Evolutionary conservation across 2,329 filamentous ascomycete genomes (phyloP), one percentile per base, ranked within the genome.

Genomic region (Colletotrichum cuscutae): DNA sequence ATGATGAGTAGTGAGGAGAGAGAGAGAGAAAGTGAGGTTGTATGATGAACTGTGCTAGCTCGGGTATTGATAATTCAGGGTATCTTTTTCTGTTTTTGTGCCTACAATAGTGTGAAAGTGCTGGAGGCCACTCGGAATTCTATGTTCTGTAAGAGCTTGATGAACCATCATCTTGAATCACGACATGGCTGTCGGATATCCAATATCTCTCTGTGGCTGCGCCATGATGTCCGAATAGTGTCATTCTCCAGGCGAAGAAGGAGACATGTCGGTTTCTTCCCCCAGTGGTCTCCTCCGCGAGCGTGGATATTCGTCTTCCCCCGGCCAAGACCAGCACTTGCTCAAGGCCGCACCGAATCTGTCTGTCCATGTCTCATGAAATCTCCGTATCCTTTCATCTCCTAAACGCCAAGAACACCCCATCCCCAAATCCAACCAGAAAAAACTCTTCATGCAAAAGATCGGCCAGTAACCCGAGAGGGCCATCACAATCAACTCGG

Each of bases 271-370:
- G n/a, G 4, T 62, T 46, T 22, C 19, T 22, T 13, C 28, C 46
- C 15, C 6, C 19, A 56, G 35, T 19, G 28, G 24, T 35, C 52
- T 35, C 35, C 28, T 15, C 4, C 35, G 13, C 19, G 12, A 30
- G 19, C 24, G 26, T 42, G 13, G 15, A 49, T 26, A 65, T 52
- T 63, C 30, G 13, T 30, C 12, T 22, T 56, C 19, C 35, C 37
- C n/a, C n/a, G 37, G 60, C 60, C 70, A 65, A 65, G 70, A 70
- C 54, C 70, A 65, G 66, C 70, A 65, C 70, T 72, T 72, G 66
- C 60, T 72, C 70, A n/a, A 60, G 66, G 66, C 66, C 59, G 19
- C 28, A 46, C n/a, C 69, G n/a, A 49, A n/a, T n/a, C 42, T 8
- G 5, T 9, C 19, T 59, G 35, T 5, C 42, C 54, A 54, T 32